phyloP scores from a whole-genome alignment of 2,329 filamentous ascomycete genomes.

The Aspergillus sp. region DNA sequence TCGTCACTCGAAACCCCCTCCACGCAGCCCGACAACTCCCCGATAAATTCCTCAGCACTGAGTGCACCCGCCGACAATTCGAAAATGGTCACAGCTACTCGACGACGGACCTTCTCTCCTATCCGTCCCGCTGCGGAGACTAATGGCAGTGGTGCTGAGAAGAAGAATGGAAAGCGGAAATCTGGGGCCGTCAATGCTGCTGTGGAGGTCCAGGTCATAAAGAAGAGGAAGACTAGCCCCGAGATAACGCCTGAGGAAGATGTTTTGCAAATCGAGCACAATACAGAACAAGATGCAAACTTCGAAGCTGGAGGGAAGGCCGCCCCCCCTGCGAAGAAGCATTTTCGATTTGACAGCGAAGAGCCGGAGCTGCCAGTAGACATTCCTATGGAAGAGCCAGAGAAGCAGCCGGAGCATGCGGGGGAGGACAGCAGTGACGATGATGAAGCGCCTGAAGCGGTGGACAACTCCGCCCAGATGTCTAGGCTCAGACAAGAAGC shows the following conservation, averaged over 20 bases:
- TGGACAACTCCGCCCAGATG: constrained; percentile 40
- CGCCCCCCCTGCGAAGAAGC: constrained; percentile 20
- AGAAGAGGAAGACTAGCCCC: constrained; percentile 32
- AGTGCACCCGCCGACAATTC: constrained; percentile 14
- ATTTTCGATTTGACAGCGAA: constrained; percentile 42
- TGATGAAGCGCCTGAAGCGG: constrained; percentile 42
- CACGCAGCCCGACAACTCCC: constrained; percentile 7
- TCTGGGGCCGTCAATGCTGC: not conserved
- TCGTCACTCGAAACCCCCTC: constrained; percentile 21
- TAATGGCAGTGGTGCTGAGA: not conserved
- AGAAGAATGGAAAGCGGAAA: not conserved
- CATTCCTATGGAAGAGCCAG: constrained; percentile 17
- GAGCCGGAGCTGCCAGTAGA: constrained; percentile 30
- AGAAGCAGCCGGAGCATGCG: constrained; percentile 15
- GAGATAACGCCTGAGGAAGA: constrained; percentile 17
- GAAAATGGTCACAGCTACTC: constrained; percentile 36
- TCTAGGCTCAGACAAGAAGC: constrained; percentile 36
- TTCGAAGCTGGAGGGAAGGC: constrained; percentile 15
- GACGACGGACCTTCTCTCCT: constrained; percentile 23
- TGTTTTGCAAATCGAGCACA: constrained; percentile 8
- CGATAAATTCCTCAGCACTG: constrained; percentile 8
- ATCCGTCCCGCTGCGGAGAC: constrained; percentile 13
- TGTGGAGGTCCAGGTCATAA: constrained; percentile 17
- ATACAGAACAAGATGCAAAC: constrained; percentile 5
- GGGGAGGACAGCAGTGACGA: constrained; percentile 30